These are phyloP conservation scores for Paecilomyces fulvus DNA, from an alignment of 2,329 filamentous ascomycete genomes.

Conservation along the genomic window DNA sequence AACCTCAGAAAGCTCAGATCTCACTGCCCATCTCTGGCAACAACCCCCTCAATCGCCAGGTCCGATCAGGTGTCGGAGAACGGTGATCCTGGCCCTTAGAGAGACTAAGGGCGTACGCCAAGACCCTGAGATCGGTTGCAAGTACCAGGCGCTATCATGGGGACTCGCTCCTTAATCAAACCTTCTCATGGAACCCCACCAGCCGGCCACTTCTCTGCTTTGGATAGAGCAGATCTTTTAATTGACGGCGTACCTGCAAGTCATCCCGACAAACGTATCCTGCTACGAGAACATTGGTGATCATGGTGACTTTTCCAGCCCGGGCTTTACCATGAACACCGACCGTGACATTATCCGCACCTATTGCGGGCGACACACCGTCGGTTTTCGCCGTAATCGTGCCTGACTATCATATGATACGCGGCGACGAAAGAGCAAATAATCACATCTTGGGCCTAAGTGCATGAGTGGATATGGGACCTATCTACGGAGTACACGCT, in stretches of 20 bases:
- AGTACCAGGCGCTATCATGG: slow-evolving; percentile 20
- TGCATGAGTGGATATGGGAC: background rate
- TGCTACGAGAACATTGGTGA: slow-evolving; percentile 1
- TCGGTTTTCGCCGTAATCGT: background rate
- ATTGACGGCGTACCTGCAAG: background rate
- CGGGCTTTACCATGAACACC: background rate
- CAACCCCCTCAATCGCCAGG: slow-evolving; percentile 9
- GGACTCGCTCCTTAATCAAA: slow-evolving; percentile 32
- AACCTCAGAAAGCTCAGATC: background rate
- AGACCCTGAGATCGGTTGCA: slow-evolving; percentile 10
- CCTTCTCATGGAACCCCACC: slow-evolving; percentile 13
- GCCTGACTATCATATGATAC: background rate
- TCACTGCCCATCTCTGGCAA: slow-evolving; percentile 2
- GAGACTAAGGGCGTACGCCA: slow-evolving; percentile 16
- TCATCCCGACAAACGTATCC: background rate
- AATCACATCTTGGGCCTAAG: background rate
- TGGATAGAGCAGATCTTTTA: background rate
- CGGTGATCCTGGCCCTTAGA: slow-evolving; percentile 10
- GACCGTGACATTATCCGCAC: background rate
- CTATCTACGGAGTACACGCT: background rate
- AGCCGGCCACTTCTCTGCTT: background rate
- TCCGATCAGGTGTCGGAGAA: slow-evolving; percentile 9
- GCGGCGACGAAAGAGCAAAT: background rate
- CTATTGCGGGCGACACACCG: background rate
- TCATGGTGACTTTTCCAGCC: slow-evolving; percentile 11